These are phyloP conservation scores for Erigeron canadensis DNA, from an alignment of 129 eudicot species.

Conservation along the genomic window DNA sequence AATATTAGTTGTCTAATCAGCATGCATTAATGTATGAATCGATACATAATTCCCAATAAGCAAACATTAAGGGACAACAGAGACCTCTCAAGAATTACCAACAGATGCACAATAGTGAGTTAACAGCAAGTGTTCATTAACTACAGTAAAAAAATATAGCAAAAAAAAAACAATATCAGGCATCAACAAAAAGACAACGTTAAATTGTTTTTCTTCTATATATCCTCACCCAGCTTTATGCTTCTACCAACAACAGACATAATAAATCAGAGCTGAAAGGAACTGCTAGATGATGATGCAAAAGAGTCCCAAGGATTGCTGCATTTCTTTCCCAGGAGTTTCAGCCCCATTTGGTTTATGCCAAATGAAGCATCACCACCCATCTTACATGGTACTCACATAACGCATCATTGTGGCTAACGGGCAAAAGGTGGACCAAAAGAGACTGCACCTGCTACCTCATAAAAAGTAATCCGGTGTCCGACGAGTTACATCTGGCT, in stretches of 20 bases:
- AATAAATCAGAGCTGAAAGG: not conserved
- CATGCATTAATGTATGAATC: too few relatives aligned
- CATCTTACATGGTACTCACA: constrained; percentile 8
- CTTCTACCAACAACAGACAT: constrained; percentile 18
- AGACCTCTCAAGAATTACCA: too few relatives aligned
- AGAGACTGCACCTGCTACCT: constrained; percentile 15
- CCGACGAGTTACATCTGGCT: constrained; percentile 84
- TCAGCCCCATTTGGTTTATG: not conserved
- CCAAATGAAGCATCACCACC: constrained; percentile 16
- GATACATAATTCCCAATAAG: too few relatives aligned
- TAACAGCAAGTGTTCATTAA: constrained; percentile 8
- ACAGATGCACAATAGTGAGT: constrained; percentile 10
- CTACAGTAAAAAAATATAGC: not conserved
- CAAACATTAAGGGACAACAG: too few relatives aligned
- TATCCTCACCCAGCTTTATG: constrained; percentile 28
- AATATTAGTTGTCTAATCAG: too few relatives aligned
- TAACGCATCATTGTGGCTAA: constrained; percentile 7
- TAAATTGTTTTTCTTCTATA: constrained; percentile 24
- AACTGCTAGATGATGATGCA: constrained; percentile 5
- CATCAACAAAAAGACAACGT: constrained; percentile 18
- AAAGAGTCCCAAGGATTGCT: not conserved
- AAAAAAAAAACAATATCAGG: constrained; percentile 1
- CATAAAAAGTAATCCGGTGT: constrained; percentile 79
- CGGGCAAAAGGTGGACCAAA: not conserved
- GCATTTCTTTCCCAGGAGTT: constrained; percentile 2